Base-by-base conservation (phyloP, 1,139 yeast genomes). In the Spathaspora sp. region DNA sequence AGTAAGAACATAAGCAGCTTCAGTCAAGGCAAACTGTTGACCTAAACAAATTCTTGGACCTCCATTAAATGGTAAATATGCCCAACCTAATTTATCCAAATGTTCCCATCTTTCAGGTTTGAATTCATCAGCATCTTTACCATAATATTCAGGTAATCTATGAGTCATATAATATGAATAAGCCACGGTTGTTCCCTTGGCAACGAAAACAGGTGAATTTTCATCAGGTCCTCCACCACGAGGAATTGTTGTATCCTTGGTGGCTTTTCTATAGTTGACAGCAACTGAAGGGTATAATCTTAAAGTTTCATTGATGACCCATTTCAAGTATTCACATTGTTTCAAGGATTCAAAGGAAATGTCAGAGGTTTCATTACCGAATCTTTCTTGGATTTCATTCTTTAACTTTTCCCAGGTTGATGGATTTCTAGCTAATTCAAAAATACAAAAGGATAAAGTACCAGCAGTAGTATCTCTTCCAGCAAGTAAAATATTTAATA, bases 41-140 rank as follows among this genome's bases (percentile, higher is more conserved):
- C 85, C 85, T 41, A 80, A 65, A 56, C 86, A 81, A 47, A 80
- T 79, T 50, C 85, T 67, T 34, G 85, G 84, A 3, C 86, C 85
- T 44, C 85, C 85, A 53, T 80, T 81, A 66, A 80, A 80, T 16
- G 84, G 83, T 33, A 80, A 60, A 56, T 67, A 80, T 29, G 75
- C 77, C 83, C 83, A 80, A 41, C 78, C 78, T 44, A 72, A 63
- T 57, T 61, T 68, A 50, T 61, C 69, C 8, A 24, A 16, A 7
- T 7, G 16, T 15, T 56, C 57, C 82, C 82, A 78, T 49, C 83
- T 69, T 52, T 77, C 82, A 5, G 84, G 84, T 43, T 67, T 66
- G 62, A 74, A 79, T 40, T 56, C 74, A 3, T 52, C 47, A 8
- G 81, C 72, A 50, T 78, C 82, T 42, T 71, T 64, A 37, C 84